These are phyloP conservation scores for Coniosporium tulheliwenetii DNA, from an alignment of 2,329 filamentous ascomycete species.

Conservation along the genomic window DNA sequence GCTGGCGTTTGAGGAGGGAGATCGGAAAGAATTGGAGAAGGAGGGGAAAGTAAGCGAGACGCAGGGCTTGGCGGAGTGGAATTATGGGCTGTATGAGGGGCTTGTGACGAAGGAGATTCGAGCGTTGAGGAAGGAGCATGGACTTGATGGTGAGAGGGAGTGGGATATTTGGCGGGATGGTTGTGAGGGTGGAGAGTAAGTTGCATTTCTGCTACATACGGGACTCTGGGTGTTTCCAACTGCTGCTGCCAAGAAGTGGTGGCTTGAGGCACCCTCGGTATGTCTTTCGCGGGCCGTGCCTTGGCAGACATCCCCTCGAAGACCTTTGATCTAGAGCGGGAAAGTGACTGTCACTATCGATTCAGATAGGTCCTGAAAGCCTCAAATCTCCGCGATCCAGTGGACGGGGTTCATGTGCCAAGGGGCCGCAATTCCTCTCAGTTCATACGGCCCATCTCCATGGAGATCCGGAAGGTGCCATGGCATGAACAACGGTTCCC, in stretches of 20 bases:
- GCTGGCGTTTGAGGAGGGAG: constrained; percentile 21
- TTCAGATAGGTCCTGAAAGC: too few relatives aligned
- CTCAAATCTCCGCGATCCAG: too few relatives aligned
- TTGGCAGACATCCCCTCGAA: neutral
- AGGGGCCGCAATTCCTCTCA: too few relatives aligned
- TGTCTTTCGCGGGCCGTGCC: too few relatives aligned
- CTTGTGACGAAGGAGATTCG: constrained; percentile 58
- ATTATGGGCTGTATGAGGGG: constrained; percentile 69
- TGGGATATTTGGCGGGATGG: constrained; percentile 92
- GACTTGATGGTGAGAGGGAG: constrained; percentile 31
- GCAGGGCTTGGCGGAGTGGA: constrained; percentile 67
- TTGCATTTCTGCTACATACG: neutral
- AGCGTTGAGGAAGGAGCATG: constrained; percentile 40
- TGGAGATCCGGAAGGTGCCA: too few relatives aligned
- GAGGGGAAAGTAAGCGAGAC: constrained; percentile 22
- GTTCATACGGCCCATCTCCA: too few relatives aligned
- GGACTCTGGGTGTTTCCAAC: too few relatives aligned
- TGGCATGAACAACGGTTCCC: too few relatives aligned
- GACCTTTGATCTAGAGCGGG: neutral
- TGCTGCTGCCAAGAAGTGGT: too few relatives aligned
- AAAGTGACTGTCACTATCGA: neutral
- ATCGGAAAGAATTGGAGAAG: constrained; percentile 8
- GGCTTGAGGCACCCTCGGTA: too few relatives aligned
- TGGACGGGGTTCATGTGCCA: too few relatives aligned
- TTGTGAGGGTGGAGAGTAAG: constrained; percentile 70